Conservation (phyloP, 768 basidiomycete genomes). For the Gelatoporia subvermispora region DNA sequence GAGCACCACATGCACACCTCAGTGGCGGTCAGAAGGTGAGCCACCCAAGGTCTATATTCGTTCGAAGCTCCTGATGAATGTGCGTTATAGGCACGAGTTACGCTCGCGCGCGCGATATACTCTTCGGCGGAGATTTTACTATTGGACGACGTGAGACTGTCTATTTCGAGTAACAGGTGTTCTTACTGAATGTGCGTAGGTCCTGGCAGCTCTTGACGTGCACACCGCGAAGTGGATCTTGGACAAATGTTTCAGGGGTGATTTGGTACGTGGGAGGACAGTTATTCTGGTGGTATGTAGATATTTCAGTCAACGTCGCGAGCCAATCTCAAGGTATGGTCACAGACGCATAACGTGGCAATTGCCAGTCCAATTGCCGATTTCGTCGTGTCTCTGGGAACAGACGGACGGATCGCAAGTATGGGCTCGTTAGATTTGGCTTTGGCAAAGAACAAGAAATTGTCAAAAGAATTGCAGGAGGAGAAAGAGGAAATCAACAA, state of each 20-base stretch:
- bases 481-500: conserved; percentile 14
- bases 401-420: too few relatives aligned
- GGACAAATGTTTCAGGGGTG: conserved; percentile 41
- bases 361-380: conserved; percentile 44
- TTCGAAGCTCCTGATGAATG: background rate
- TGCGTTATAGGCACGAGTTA: background rate
- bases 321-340: background rate
- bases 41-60: conserved; percentile 28
- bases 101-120: background rate
- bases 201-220: too few relatives aligned
- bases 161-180: conserved; percentile 34
- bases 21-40: conserved; percentile 48
- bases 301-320: background rate
- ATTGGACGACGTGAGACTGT: conserved; percentile 55
- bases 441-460: conserved; percentile 34
- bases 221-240: too few relatives aligned
- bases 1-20: too few relatives aligned
- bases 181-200: conserved; percentile 45
- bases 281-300: conserved; percentile 41
- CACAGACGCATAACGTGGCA: conserved; percentile 45
- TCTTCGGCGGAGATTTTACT: conserved; percentile 55
- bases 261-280: conserved; percentile 42
- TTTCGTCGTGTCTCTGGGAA: conserved; percentile 40
- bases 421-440: conserved; percentile 44
- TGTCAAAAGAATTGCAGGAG: conserved; percentile 19